Percentiles rank a stretch among this genome's conserved stretches.
Evolutionary conservation across 1,139 yeast genomes (phyloP).

Genomic region (Magnusiomyces starmeri): DNA sequence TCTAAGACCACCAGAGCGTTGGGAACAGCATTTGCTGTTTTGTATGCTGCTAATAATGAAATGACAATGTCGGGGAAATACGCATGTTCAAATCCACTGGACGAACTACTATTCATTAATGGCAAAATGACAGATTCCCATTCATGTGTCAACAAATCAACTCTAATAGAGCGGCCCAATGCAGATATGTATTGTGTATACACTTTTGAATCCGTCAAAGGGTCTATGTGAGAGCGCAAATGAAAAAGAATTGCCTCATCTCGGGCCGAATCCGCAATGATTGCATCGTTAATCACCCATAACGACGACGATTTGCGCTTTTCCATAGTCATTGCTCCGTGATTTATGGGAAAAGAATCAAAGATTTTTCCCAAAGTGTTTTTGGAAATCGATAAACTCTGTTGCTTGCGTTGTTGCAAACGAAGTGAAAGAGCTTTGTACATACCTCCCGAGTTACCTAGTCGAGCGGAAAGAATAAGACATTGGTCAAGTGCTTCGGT

Average conservation of each 20-base stretch:
- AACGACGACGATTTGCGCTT: constrained; percentile 18
- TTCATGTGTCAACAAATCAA: constrained; percentile 23
- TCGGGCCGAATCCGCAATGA: constrained; percentile 23
- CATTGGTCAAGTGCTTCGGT: constrained; percentile 27
- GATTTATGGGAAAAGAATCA: constrained; percentile 25
- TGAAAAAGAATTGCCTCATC: constrained; percentile 27
- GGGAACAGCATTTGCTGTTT: constrained; percentile 16
- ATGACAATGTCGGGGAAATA: constrained; percentile 23
- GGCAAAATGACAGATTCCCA: constrained; percentile 18
- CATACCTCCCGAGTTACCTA: constrained; percentile 30
- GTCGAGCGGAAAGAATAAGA: constrained; percentile 24
- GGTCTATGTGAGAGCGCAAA: constrained; percentile 22
- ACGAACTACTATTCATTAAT: background rate
- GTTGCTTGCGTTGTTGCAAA: constrained; percentile 16
- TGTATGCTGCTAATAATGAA: constrained; percentile 26
- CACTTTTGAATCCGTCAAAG: constrained; percentile 11
- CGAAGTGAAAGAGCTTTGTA: constrained; percentile 26
- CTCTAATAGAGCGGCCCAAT: constrained; percentile 25
- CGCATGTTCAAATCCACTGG: constrained; percentile 7
- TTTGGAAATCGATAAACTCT: constrained; percentile 13
- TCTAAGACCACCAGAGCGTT: constrained; percentile 15
- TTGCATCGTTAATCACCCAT: constrained; percentile 25
- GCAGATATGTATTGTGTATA: constrained; percentile 27
- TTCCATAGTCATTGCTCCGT: constrained; percentile 20
- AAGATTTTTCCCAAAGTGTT: constrained; percentile 22